Evolutionary conservation across 2,329 filamentous ascomycete genomes (phyloP).

Genomic region (Colletotrichum endophyticum): DNA sequence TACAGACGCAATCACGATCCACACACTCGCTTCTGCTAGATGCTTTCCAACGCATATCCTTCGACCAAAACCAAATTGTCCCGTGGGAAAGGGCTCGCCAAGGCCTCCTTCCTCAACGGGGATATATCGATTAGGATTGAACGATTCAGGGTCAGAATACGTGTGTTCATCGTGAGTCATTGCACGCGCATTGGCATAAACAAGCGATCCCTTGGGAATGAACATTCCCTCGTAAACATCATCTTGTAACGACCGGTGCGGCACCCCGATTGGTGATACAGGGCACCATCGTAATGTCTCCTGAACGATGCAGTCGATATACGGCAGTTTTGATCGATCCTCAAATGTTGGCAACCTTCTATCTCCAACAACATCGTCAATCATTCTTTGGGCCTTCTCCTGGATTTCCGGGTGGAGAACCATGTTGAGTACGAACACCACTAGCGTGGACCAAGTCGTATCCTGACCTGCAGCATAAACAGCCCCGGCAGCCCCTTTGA

Average conservation of each 20-base stretch:
- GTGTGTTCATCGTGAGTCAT: slow-evolving; percentile 45
- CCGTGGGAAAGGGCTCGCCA: slow-evolving; percentile 50
- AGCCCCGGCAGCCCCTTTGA: slow-evolving; percentile 51
- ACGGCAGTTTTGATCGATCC: slow-evolving; percentile 47
- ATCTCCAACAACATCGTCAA: slow-evolving; percentile 52
- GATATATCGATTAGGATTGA: slow-evolving; percentile 51
- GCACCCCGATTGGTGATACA: slow-evolving; percentile 54
- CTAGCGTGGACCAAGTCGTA: slow-evolving; percentile 47
- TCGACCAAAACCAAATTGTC: slow-evolving; percentile 49
- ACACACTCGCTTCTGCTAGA: slow-evolving; percentile 54
- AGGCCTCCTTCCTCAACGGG: slow-evolving; percentile 29
- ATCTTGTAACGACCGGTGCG: slow-evolving; percentile 52
- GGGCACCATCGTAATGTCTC: slow-evolving; percentile 52
- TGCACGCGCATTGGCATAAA: slow-evolving; percentile 45
- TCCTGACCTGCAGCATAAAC: slow-evolving; percentile 52
- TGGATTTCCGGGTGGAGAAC: slow-evolving; percentile 44
- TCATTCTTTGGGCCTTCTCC: slow-evolving; percentile 43
- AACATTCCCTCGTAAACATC: slow-evolving; percentile 60
- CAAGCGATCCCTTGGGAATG: slow-evolving; percentile 56
- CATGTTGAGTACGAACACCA: slow-evolving; percentile 12
- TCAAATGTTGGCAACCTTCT: slow-evolving; percentile 48
- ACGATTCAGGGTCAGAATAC: slow-evolving; percentile 45
- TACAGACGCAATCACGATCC: slow-evolving; percentile 43
- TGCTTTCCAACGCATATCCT: slow-evolving; percentile 50
- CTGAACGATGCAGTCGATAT: slow-evolving; percentile 52